Evolutionary conservation across 805 yeast species (phyloP), one percentile per base, ranked within the genome.

Genomic region (Wickerhamiella shivajii): DNA sequence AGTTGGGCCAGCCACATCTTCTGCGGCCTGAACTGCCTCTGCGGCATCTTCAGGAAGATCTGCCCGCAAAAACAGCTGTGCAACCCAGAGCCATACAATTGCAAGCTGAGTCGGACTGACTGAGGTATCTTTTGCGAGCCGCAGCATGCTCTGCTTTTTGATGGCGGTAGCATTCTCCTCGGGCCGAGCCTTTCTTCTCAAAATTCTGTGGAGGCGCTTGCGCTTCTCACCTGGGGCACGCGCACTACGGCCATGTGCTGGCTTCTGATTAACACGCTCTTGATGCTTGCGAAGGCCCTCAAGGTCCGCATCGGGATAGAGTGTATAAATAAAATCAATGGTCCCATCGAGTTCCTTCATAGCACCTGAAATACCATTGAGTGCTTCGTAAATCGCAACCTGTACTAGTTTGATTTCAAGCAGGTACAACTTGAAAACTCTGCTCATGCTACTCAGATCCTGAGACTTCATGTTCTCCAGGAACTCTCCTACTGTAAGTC

Each of bases 1-100:
- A 23, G 63, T 67, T 9, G 69, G 64, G 21, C 59, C 58, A 33
- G 47, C 56, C 3, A 64, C 60, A 2, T 61, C 53, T 37, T 68
- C 75, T 1, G 92, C 81, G 52, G 83, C 94, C 6, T 66, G 63
- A 4, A 83, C 64, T 29, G 93, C 76, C 38, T 67, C 72, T 44
- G 72, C 73, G 1, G 85, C 71, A 34, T 81, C 92, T 2, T 59
- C 63, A 1, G 57, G 41, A 24, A 68, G 52, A 1, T 68, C 73
- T 5, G 67, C 63, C 38, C 68, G 66, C 44, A 67, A 57, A 49
- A 80, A 83, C 18, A 81, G 56, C 23, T 66, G 64, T 1, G 83
- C 65, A 0, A 80, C 64, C 69, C 83, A 70, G 31, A 84, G 51
- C 94, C 95, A 84, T 16, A 80, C 47, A 21, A 63, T 24, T 18